phyloP scores from a whole-genome alignment of 306 rosid species.

The Vachellia pachyceras region DNA sequence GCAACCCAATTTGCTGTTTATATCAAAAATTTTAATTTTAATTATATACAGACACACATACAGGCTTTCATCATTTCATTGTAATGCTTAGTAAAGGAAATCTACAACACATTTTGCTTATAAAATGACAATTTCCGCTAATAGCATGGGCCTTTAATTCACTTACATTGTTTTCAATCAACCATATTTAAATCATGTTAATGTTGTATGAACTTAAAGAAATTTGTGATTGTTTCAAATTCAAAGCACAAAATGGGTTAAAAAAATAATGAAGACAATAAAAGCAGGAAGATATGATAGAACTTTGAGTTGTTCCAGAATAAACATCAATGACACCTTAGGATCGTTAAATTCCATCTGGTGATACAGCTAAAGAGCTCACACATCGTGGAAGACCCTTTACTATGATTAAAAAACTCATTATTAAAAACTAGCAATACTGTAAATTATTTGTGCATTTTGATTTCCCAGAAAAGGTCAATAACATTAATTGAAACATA shows the following conservation, averaged over 20 bases:
- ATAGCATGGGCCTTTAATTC: neutral
- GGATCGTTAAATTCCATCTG: neutral
- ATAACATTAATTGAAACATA: neutral
- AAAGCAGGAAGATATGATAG: neutral
- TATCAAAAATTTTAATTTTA: neutral
- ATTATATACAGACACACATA: neutral
- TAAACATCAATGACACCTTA: neutral
- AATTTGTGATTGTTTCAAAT: neutral
- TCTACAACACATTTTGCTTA: neutral
- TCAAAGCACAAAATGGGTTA: neutral
- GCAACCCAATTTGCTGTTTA: neutral
- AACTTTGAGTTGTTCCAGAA: conserved; percentile 12
- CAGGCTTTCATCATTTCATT: neutral
- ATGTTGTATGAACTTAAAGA: neutral
- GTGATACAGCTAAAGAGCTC: neutral
- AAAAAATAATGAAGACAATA: neutral
- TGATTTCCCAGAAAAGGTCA: neutral
- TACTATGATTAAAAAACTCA: neutral
- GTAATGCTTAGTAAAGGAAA: neutral
- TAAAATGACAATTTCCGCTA: neutral
- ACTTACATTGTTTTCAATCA: neutral
- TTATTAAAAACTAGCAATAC: neutral
- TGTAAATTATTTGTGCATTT: neutral
- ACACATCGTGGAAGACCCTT: neutral
- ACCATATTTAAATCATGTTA: neutral